These are phyloP conservation scores for Albatrellus sp. DNA, from an alignment of 1,284 basidiomycete species.

Conservation along the genomic window DNA sequence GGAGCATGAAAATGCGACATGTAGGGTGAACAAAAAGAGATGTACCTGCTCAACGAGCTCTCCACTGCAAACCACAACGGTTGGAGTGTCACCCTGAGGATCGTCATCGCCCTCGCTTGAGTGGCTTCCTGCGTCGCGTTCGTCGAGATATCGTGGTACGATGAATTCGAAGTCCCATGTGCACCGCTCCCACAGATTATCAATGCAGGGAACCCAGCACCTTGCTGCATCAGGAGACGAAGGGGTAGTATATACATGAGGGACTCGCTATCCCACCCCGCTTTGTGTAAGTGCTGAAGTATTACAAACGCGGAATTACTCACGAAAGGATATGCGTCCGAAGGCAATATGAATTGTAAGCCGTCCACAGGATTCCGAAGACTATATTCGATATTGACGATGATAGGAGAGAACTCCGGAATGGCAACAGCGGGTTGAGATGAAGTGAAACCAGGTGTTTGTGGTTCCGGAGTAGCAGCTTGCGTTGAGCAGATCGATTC, in stretches of 20 bases:
- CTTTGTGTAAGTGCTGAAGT: not conserved
- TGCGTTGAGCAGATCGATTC: slow-evolving; percentile 1
- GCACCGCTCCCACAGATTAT: slow-evolving; percentile 92
- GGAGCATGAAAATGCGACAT: slow-evolving; percentile 10
- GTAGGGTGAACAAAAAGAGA: slow-evolving; percentile 1
- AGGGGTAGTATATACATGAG: slow-evolving; percentile 87
- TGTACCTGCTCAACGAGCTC: slow-evolving; percentile 86
- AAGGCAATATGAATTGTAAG: slow-evolving; percentile 76
- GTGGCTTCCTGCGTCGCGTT: slow-evolving; percentile 31
- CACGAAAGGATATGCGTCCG: slow-evolving; percentile 75
- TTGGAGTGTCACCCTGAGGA: slow-evolving; percentile 47
- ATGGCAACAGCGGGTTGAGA: slow-evolving; percentile 23
- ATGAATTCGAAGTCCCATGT: slow-evolving; percentile 99
- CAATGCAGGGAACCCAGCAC: slow-evolving; percentile 96
- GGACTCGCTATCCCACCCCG: slow-evolving; percentile 54
- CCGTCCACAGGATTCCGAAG: slow-evolving; percentile 75
- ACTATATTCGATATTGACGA: slow-evolving; percentile 70
- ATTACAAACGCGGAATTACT: slow-evolving; percentile 22
- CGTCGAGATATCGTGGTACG: slow-evolving; percentile 79
- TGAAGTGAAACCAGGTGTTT: slow-evolving; percentile 41
- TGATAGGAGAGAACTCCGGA: slow-evolving; percentile 69
- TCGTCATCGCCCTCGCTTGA: slow-evolving; percentile 42
- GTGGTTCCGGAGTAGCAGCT: slow-evolving; percentile 71
- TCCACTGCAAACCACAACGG: slow-evolving; percentile 86
- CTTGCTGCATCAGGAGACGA: slow-evolving; percentile 84